These are phyloP conservation scores for Leucosporidium creatinivorum DNA, from an alignment of 768 basidiomycete genomes.

Conservation along the genomic window DNA sequence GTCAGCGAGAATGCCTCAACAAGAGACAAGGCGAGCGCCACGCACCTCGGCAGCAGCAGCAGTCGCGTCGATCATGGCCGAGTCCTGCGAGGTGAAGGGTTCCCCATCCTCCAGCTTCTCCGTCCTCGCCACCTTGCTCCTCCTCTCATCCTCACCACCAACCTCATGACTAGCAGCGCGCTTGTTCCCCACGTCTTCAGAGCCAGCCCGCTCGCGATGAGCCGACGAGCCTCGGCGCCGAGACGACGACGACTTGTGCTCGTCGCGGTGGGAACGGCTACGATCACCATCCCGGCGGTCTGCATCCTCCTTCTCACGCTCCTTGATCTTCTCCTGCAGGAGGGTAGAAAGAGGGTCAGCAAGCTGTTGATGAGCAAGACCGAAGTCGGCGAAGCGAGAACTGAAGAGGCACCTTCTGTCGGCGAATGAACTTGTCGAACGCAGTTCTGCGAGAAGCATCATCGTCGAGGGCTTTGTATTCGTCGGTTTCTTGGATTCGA, in stretches of 20 bases:
- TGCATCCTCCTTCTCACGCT: conserved; percentile 23
- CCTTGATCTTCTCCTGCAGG: conserved; percentile 37
- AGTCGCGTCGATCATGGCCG: background rate
- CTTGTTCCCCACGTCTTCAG: conserved; percentile 7
- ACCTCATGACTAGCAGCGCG: conserved; percentile 1
- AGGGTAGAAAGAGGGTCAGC: conserved; percentile 46
- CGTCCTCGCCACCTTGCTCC: conserved; percentile 4
- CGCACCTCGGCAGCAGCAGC: background rate
- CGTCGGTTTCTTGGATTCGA: conserved; percentile 69
- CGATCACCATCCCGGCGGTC: background rate
- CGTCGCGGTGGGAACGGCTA: background rate
- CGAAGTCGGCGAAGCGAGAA: conserved; percentile 46
- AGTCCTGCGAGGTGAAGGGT: background rate
- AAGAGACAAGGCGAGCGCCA: too few relatives aligned
- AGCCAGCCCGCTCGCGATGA: conserved; percentile 1
- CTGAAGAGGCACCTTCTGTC: conserved; percentile 63
- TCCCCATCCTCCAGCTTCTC: background rate
- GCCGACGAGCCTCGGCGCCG: conserved; percentile 10
- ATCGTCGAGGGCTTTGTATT: conserved; percentile 72
- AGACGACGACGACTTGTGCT: background rate
- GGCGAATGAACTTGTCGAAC: conserved; percentile 77
- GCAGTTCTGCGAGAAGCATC: conserved; percentile 75
- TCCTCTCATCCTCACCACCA: background rate
- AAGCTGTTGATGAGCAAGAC: conserved; percentile 47
- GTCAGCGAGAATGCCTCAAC: too few relatives aligned